phyloP scores from a whole-genome alignment of 1,284 basidiomycete species.

The Boletus semigastroideus region DNA sequence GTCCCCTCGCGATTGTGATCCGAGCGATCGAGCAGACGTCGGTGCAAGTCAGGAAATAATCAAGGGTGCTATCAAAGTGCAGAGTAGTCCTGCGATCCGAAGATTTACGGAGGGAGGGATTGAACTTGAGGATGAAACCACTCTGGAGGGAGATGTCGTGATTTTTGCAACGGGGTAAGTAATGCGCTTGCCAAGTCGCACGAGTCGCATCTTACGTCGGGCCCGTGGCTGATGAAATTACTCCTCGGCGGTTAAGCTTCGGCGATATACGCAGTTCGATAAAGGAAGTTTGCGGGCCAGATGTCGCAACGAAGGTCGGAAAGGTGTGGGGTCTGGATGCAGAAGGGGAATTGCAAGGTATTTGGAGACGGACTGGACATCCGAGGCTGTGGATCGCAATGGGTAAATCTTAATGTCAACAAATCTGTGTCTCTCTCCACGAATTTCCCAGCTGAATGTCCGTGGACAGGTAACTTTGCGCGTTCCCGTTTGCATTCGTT shows the following conservation, averaged over 20 bases:
- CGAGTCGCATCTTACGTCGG: not conserved
- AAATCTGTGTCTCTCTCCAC: not conserved
- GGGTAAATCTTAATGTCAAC: too few relatives aligned
- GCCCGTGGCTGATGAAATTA: not conserved
- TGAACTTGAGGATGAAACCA: constrained; percentile 40
- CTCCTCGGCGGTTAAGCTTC: constrained; percentile 16
- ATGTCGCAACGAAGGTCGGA: constrained; percentile 38
- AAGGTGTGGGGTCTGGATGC: constrained; percentile 45
- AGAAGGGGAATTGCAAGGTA: constrained; percentile 45
- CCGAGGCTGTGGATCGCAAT: constrained; percentile 37
- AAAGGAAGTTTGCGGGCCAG: constrained; percentile 36
- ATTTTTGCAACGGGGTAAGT: constrained; percentile 45
- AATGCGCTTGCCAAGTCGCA: not conserved
- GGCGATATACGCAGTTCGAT: constrained; percentile 31
- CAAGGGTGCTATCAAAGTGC: constrained; percentile 46
- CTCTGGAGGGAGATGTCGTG: constrained; percentile 43
- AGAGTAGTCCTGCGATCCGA: constrained; percentile 34
- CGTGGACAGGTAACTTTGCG: constrained; percentile 30
- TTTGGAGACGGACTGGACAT: constrained; percentile 35
- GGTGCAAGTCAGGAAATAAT: constrained; percentile 41
- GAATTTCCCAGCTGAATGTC: not conserved
- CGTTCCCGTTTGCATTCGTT: constrained; percentile 35
- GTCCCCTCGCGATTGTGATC: not conserved
- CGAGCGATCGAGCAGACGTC: constrained; percentile 22
- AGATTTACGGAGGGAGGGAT: constrained; percentile 35